Conservation (phyloP, 257 asterid genomes). For the Solanum piurae region DNA sequence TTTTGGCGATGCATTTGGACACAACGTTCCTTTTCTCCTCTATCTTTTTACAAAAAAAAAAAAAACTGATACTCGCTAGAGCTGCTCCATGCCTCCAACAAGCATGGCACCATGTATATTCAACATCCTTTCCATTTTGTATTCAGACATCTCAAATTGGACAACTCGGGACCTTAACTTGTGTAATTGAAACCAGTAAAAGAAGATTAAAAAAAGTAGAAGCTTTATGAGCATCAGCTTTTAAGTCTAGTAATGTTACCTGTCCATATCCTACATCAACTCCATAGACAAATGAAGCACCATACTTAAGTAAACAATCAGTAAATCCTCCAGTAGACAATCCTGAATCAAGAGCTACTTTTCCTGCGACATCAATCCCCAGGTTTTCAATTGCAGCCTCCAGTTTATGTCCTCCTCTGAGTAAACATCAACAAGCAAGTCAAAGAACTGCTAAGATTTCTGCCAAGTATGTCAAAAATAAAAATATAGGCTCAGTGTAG, state of each 20-base stretch:
- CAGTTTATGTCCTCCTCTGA: constrained; percentile 89
- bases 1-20: neutral
- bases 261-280: constrained; percentile 99
- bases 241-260: constrained; percentile 24
- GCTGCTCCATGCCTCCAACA: neutral
- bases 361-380: constrained; percentile 69
- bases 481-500: constrained; percentile 16
- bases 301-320: constrained; percentile 91
- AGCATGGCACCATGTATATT: neutral
- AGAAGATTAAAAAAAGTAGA: neutral
- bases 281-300: constrained; percentile 93
- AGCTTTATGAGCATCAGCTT: neutral
- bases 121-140: neutral
- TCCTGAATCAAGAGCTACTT: constrained; percentile 98
- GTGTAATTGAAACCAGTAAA: neutral
- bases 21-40: neutral
- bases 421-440: constrained; percentile 3
- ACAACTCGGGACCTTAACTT: neutral
- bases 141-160: neutral
- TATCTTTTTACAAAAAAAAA: neutral
- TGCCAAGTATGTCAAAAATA: neutral
- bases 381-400: constrained; percentile 92
- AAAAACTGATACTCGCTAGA: neutral
- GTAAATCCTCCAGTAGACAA: constrained; percentile 99
- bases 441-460: neutral